Conservation (phyloP, 345 rosid genomes). For the Gossypium rotundifolium region DNA sequence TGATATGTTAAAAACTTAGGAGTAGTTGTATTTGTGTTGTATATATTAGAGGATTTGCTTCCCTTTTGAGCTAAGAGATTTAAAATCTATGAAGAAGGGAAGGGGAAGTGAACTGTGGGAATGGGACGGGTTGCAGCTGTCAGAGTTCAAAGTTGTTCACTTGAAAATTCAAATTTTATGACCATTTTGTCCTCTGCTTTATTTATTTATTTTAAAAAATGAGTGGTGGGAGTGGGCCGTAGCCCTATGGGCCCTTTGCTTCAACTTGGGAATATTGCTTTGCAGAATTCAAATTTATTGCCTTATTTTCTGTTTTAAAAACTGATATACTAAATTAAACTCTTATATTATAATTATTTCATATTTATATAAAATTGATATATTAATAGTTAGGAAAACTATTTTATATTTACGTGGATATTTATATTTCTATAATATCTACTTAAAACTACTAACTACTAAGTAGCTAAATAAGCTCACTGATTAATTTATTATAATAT, state of each 20-base stretch:
- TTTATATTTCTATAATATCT: no score
- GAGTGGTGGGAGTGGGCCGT: neutral
- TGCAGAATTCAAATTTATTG: neutral
- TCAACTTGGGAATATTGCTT: neutral
- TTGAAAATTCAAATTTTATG: conserved; percentile 39
- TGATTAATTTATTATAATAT: no score
- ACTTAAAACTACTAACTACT: neutral
- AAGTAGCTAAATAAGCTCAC: no score
- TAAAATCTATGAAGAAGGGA: neutral
- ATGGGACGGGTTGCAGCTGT: conserved; percentile 48
- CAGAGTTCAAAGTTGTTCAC: conserved; percentile 17
- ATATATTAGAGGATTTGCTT: neutral
- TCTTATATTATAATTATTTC: no score
- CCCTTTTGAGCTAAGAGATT: conserved; percentile 2
- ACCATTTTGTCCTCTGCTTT: conserved; percentile 28
- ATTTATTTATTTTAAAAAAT: neutral
- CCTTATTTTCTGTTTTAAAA: neutral
- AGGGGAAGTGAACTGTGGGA: conserved; percentile 18
- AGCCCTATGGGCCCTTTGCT: neutral
- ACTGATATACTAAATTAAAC: neutral
- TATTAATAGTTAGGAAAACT: no score
- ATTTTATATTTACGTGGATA: no score
- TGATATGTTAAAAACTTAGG: no score
- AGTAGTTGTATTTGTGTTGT: no score
- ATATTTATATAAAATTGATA: no score